Evolutionary conservation across 2,329 filamentous ascomycete species (phyloP), one percentile per base, ranked within the genome.

Genomic region (Alternaria triticimaculans): DNA sequence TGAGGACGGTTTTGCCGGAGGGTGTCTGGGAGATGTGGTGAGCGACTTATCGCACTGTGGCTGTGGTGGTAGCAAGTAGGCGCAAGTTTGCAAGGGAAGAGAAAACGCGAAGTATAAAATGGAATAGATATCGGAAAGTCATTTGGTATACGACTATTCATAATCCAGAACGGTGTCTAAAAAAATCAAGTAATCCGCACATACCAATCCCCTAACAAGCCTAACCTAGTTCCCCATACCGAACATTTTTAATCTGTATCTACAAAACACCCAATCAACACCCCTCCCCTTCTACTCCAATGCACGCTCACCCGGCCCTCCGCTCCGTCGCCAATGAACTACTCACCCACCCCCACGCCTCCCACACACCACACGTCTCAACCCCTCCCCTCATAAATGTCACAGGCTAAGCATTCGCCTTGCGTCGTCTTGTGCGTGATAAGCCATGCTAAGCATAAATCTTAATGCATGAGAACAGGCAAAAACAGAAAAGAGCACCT

Each of bases 11-110:
- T 3, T 71, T 98, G 66, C 94, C 94, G 1, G 84, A 84, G 60
- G 82, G 82, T 12, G 87, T 98, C 25, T 99, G 96, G 96, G 91
- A 97, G 82, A 87, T 88, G 73, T 98, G 93, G 93, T 97, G 62
- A 68, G 20, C 23, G 10, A n/a, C 30, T n/a, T 7, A 5, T 25
- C 21, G 49, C 14, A 3, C 1, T 10, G 7, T 25, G 21, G 12
- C 44, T 15, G 12, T 23, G 15, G 20, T 53, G 28, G 9, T 6
- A 8, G 14, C 5, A n/a, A n/a, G 3, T 11, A 3, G 30, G 1
- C 5, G 7, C 12, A 51, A 15, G 2, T 10, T 15, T 7, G 3
- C 3, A 8, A 15, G 11, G 8, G 18, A 37, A 23, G 20, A 23
- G 23, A 41, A 12, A 37, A 3, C 23, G 49, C 37, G 8, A 18